Base-by-base conservation (phyloP, 768 basidiomycete genomes). In the Agaricus subrufescens region DNA sequence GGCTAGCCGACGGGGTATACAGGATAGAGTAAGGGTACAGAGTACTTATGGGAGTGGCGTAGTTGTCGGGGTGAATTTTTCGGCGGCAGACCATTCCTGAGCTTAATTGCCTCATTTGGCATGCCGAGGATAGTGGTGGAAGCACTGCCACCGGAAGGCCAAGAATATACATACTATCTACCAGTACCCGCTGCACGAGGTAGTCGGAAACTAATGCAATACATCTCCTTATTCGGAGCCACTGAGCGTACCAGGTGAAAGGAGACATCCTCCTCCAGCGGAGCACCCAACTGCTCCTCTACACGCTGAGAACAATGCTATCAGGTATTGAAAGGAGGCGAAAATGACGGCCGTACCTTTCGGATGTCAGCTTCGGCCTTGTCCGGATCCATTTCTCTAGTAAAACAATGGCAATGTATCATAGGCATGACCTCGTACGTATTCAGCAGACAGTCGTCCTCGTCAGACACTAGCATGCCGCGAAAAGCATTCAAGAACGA, bases 151-250 rank as follows among this genome's bases (percentile, higher is more conserved):
- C 49, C 46, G 38, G 42, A 42, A 14, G 27, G 43, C 47, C 29
- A 42, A 29, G 27, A 3, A 26, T 42, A 19, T 57, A 27, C 14
- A 47, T 47, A 52, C 49, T 56, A 44, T 26, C 55, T 56, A 56
- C 31, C 42, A 63, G 73, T 71, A 38, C 72, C 75, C 11, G 76
- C 78, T 54, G 67, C 70, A 29, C 65, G 60, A 37, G 75, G 73
- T 34, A 73, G 68, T 19, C 74, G 69, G 77, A 99, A 98, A 69
- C 89, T 89, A 53, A 99, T 82, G 70, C 96, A 95, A 69, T 95
- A 98, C 96, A 98, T 98, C 65, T 94, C 88, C 72, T 99, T 98
- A 71, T 85, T 89, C 6, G 96, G 96, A 1, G 97, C 94, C 9
- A 98, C 97, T 9, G 89, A 87, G 54, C 97, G 86, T 48, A 99